Evolutionary conservation across 305 asterid genomes (phyloP).

Genomic region (Petunia hybrid): DNA sequence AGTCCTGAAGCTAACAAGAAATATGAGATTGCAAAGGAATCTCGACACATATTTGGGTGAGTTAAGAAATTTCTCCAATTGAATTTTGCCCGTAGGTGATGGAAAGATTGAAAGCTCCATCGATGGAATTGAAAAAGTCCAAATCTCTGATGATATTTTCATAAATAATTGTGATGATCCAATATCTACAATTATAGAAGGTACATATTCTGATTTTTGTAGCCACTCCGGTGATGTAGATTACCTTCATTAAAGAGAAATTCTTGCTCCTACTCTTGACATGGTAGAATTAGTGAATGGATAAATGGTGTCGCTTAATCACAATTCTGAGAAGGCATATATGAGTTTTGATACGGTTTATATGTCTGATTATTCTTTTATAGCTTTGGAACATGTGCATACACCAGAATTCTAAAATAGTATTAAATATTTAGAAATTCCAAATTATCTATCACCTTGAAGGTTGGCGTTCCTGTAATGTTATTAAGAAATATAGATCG

Average conservation of each 20-base stretch:
- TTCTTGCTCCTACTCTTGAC: too few relatives aligned
- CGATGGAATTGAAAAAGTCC: not conserved
- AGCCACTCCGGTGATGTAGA: too few relatives aligned
- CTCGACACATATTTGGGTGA: too few relatives aligned
- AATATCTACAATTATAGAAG: too few relatives aligned
- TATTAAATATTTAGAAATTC: not conserved
- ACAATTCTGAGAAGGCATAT: not conserved
- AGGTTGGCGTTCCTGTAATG: not conserved
- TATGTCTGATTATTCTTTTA: not conserved
- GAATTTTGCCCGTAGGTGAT: not conserved
- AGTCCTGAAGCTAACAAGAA: too few relatives aligned
- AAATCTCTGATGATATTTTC: not conserved
- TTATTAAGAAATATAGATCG: not conserved
- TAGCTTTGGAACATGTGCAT: not conserved
- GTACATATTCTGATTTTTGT: too few relatives aligned
- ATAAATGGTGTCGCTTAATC: not conserved
- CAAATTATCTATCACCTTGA: not conserved
- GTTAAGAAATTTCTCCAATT: too few relatives aligned
- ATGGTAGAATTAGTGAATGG: too few relatives aligned
- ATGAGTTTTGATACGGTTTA: not conserved
- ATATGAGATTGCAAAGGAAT: not conserved
- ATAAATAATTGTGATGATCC: too few relatives aligned
- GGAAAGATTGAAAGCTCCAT: not conserved
- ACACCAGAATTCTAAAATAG: not conserved
- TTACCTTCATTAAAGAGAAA: too few relatives aligned